These are phyloP conservation scores for Tuber calosporum DNA, from an alignment of 495 filamentous ascomycete genomes.

Conservation along the genomic window DNA sequence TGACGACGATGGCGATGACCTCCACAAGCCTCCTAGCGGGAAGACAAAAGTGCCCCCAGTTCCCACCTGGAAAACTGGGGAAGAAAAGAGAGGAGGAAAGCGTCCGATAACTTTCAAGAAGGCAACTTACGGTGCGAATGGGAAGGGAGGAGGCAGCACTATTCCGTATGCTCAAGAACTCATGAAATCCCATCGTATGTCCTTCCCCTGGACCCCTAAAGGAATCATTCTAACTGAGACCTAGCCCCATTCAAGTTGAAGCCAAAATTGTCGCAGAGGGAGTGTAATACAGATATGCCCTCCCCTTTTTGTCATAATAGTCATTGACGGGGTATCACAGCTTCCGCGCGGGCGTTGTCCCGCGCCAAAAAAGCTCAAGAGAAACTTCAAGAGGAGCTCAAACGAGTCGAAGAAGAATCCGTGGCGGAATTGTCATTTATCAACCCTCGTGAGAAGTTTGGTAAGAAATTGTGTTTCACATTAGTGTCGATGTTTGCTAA, in stretches of 20 bases:
- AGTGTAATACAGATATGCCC: background rate
- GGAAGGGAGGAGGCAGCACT: background rate
- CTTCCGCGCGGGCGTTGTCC: background rate
- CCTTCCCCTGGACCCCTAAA: background rate
- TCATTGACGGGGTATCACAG: background rate
- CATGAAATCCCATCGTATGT: background rate
- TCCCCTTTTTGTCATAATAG: background rate
- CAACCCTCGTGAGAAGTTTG: conserved; percentile 1
- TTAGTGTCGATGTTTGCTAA: background rate
- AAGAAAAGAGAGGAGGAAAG: conserved; percentile 1
- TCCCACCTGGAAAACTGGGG: background rate
- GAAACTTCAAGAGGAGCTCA: no score
- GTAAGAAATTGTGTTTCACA: background rate
- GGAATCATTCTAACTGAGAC: background rate
- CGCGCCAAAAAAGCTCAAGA: background rate
- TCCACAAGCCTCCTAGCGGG: background rate
- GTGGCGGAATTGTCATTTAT: background rate
- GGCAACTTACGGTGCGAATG: background rate
- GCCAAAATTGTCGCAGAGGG: background rate
- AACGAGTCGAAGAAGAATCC: background rate
- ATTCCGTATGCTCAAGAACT: background rate
- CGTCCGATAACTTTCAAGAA: background rate
- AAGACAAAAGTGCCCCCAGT: background rate
- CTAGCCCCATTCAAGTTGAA: background rate
- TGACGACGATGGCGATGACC: background rate